Conservation (phyloP, 352 stramenopile genomes). For the Globisporangium mamillatum region DNA sequence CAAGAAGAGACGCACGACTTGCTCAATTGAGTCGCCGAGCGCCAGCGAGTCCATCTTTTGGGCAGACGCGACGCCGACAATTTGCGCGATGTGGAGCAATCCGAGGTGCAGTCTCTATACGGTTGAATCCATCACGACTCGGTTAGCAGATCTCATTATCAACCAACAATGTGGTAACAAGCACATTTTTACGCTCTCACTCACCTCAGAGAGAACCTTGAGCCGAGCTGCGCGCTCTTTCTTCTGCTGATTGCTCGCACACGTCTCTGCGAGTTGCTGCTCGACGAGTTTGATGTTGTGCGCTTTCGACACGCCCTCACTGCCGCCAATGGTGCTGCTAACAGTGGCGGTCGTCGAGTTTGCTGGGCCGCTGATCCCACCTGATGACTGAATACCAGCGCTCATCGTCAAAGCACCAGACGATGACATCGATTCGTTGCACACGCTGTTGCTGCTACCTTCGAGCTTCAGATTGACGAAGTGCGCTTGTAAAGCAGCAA, state of each 20-base stretch:
- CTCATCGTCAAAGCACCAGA: conserved; percentile 5
- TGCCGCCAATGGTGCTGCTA: not conserved
- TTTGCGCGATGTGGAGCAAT: conserved; percentile 72
- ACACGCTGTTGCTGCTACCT: conserved; percentile 24
- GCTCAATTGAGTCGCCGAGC: conserved; percentile 69
- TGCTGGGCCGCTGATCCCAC: not conserved
- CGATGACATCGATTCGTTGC: conserved; percentile 16
- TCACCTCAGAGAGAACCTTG: conserved; percentile 58
- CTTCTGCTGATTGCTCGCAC: conserved; percentile 55
- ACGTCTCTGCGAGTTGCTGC: conserved; percentile 54
- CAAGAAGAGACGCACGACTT: conserved; percentile 68
- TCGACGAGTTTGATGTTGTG: conserved; percentile 69
- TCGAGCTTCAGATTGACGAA: conserved; percentile 77
- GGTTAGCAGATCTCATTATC: not conserved
- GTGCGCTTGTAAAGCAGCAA: conserved; percentile 53
- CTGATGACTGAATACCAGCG: not conserved
- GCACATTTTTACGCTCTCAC: not conserved
- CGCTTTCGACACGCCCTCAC: conserved; percentile 23
- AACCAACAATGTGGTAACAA: not conserved
- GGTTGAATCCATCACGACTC: not conserved
- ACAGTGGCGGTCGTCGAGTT: not conserved
- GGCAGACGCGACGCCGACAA: conserved; percentile 49
- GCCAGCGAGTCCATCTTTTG: conserved; percentile 56
- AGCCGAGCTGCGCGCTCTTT: conserved; percentile 59
- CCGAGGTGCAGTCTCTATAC: conserved; percentile 65